Percentiles rank a stretch among this genome's conserved stretches.
Evolutionary conservation across 1,284 basidiomycete genomes (phyloP).

Genomic region (Cutaneotrichosporon cyanovorans): DNA sequence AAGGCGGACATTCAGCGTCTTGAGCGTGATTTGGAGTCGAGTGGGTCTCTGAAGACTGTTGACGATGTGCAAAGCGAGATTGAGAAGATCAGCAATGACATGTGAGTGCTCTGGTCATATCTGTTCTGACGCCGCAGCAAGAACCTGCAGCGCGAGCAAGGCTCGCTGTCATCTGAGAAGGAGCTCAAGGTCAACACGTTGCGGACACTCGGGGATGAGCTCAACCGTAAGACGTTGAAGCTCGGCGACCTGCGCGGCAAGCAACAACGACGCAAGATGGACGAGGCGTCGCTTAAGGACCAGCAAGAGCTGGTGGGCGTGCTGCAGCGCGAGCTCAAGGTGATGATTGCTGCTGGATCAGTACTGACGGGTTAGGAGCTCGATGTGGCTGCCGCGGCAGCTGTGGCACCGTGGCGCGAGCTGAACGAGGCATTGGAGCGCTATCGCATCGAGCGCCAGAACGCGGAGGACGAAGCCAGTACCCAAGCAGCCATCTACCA

Average conservation of each 20-base stretch:
- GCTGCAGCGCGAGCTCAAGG: constrained; percentile 37
- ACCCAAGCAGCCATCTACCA: constrained; percentile 29
- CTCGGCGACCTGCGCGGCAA: constrained; percentile 58
- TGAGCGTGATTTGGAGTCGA: constrained; percentile 61
- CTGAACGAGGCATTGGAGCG: constrained; percentile 31
- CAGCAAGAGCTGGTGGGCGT: constrained; percentile 55
- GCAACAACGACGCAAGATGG: constrained; percentile 56
- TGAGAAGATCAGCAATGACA: constrained; percentile 54
- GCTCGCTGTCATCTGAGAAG: constrained; percentile 55
- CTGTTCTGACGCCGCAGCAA: constrained; percentile 51
- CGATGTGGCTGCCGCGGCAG: constrained; percentile 28
- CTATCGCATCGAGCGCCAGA: constrained; percentile 29
- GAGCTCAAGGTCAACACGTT: constrained; percentile 58
- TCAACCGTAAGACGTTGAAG: constrained; percentile 58
- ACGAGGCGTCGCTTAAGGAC: constrained; percentile 57
- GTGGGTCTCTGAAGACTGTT: constrained; percentile 69
- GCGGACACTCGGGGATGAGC: constrained; percentile 47
- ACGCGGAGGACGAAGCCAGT: constrained; percentile 29
- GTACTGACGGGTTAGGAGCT: constrained; percentile 25
- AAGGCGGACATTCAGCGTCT: constrained; percentile 58
- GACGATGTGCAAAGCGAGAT: constrained; percentile 77
- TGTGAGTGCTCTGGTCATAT: constrained; percentile 53
- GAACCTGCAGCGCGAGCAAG: constrained; percentile 60
- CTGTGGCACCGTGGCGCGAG: constrained; percentile 40
- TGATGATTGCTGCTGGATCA: constrained; percentile 5